Base-by-base conservation (phyloP, 139 green algal genomes). In the Pleodorina starrii region DNA sequence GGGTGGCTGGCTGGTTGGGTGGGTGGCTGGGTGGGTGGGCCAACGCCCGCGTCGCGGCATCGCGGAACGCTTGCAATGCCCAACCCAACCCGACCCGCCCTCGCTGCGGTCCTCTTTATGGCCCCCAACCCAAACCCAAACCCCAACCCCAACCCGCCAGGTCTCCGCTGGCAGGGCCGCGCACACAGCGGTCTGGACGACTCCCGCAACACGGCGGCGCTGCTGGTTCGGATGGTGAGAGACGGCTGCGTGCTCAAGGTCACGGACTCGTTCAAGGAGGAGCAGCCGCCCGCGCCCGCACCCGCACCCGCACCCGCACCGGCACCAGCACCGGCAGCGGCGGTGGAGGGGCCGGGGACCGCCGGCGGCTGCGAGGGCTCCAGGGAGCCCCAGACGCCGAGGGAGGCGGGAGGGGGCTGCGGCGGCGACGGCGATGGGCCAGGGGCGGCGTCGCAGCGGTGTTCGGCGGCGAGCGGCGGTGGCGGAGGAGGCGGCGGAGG, bases 161-260 rank as follows among this genome's bases (percentile, higher is more conserved):
- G 90, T 42, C 84, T 94, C 43, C 36, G 25, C 0, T 96, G 93
- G 93, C 57, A 93, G 48, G 93, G 93, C 21, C 74, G 92, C 9
- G 50, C 48, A 4, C 94, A 96, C 87, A 93, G 91, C 60, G 94
- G 94, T 19, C 32, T 96, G 40, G 94, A 96, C 38, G 94, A 96
- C 87, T 86, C 92, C 0, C 71, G 59, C 44, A 96, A 96, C 89
- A 96, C 94, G 0, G 94, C 94, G 0, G 71, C 50, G 9, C 86
- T 96, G 51, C 63, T 79, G 14, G 84, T 66, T 21, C 36, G 83
- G 27, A 90, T 96, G 29, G 90, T 95, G 66, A n/a, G 66, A 16
- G 63, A 90, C 42, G 94, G 94, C 21, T 81, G 63, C 32, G 68
- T 91, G 50, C 59, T 96, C n/a, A 12, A 29, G 11, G 73, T 94